phyloP scores from a whole-genome alignment of 2,329 filamentous ascomycete genomes.

The Trichoderma harzianum region DNA sequence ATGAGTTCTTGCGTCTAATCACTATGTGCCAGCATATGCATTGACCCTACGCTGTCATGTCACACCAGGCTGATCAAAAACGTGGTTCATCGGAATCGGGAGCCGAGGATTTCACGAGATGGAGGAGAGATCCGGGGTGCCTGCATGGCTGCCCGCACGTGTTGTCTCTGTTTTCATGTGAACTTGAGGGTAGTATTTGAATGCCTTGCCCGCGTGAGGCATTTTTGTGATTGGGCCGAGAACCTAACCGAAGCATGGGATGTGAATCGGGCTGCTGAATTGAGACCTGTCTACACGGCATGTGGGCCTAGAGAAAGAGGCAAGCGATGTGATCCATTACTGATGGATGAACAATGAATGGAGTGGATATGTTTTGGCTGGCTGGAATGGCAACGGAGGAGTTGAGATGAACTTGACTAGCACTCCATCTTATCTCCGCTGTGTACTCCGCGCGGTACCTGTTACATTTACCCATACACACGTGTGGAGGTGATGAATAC shows the following conservation, averaged over 20 bases:
- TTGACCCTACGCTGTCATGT: neutral
- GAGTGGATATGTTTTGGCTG: neutral
- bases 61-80: neutral
- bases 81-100: neutral
- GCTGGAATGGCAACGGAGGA: neutral
- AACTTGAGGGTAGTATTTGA: too few species aligned
- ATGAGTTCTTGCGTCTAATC: neutral
- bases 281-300: neutral
- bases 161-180: neutral
- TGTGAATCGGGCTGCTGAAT: neutral
- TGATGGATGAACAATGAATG: neutral
- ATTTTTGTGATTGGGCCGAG: neutral
- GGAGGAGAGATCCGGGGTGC: neutral
- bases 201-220: neutral
- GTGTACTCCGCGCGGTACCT: neutral
- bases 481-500: neutral
- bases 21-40: neutral
- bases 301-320: neutral
- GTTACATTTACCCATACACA: neutral
- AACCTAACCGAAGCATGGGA: neutral
- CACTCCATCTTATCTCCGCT: neutral
- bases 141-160: neutral
- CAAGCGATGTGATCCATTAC: neutral
- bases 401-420: neutral
- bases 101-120: neutral